Evolutionary conservation across 106 monocot genomes (phyloP).

Genomic region (Phalaenopsis equestris): DNA sequence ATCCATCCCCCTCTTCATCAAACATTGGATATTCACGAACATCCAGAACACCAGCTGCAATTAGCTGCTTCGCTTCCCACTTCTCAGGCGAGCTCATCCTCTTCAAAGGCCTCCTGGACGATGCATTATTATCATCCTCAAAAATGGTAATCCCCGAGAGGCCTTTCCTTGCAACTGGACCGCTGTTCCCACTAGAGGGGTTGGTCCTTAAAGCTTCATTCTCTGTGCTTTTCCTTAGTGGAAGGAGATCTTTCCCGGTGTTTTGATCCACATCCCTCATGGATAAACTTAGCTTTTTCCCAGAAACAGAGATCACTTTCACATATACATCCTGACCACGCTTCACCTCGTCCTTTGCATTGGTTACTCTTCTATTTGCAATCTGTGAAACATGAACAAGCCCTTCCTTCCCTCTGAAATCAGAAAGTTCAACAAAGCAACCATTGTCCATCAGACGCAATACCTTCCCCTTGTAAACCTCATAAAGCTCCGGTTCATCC

Average conservation of each 20-base stretch:
- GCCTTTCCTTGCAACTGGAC: slow-evolving; percentile 38
- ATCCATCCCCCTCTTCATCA: slow-evolving; percentile 81
- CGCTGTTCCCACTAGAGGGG: slow-evolving; percentile 36
- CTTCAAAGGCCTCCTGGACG: slow-evolving; percentile 72
- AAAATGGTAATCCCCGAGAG: slow-evolving; percentile 69
- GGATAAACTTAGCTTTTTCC: slow-evolving; percentile 72
- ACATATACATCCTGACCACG: slow-evolving; percentile 79
- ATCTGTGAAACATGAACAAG: slow-evolving; percentile 88
- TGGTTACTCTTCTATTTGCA: slow-evolving; percentile 48
- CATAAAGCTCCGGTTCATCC: slow-evolving; percentile 68
- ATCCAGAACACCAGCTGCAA: slow-evolving; percentile 78
- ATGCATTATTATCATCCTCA: slow-evolving; percentile 32
- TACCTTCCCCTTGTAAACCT: slow-evolving; percentile 68
- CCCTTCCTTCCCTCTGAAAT: slow-evolving; percentile 63
- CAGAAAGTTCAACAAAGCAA: slow-evolving; percentile 79
- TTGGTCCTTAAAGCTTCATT: slow-evolving; percentile 55
- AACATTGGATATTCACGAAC: slow-evolving; percentile 60
- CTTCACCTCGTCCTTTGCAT: slow-evolving; percentile 73
- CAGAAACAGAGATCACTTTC: slow-evolving; percentile 79
- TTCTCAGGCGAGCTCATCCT: slow-evolving; percentile 95
- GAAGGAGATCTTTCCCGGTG: slow-evolving; percentile 71
- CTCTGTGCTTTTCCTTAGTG: slow-evolving; percentile 45
- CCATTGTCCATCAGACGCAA: slow-evolving; percentile 86
- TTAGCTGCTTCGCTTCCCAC: slow-evolving; percentile 94
- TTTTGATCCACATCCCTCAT: slow-evolving; percentile 94